phyloP scores from a whole-genome alignment of 176 grass and related monocot genomes.

The Tillandsia fasciculata region DNA sequence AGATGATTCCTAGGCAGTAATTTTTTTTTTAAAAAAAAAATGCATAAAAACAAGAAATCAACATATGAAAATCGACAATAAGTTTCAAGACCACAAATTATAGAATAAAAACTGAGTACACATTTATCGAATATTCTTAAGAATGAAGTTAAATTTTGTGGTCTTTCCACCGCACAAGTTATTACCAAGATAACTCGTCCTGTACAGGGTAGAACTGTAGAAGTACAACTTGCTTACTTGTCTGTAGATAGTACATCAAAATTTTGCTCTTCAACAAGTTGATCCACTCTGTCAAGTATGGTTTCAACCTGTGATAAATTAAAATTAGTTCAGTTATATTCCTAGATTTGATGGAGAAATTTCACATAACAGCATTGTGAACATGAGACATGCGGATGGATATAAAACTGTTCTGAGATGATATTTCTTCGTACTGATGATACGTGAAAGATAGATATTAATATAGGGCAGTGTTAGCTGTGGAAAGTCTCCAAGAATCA shows the following conservation, averaged over 20 bases:
- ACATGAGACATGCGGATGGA: no score
- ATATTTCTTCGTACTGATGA: no score
- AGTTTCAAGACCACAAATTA: not conserved
- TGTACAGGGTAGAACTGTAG: no score
- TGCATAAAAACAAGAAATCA: not conserved
- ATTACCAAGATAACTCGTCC: not conserved
- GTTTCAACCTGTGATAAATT: slow-evolving; percentile 27
- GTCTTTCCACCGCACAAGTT: not conserved
- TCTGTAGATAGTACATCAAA: slow-evolving; percentile 47
- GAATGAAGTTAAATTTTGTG: not conserved
- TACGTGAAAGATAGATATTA: no score
- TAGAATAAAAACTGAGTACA: not conserved
- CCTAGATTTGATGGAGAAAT: no score
- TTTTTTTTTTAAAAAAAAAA: no score
- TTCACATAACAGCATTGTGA: no score
- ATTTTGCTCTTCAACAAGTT: slow-evolving; percentile 39
- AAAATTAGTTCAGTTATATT: not conserved
- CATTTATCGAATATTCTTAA: not conserved
- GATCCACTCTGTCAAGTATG: slow-evolving; percentile 39
- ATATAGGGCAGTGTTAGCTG: no score
- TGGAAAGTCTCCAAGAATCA: not conserved
- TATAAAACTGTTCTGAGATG: no score
- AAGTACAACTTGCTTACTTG: slow-evolving; percentile 32
- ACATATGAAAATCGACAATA: not conserved
- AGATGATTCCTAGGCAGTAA: not conserved